phyloP scores from a whole-genome alignment of 2,329 filamentous ascomycete genomes.

The Zarea fungicola region DNA sequence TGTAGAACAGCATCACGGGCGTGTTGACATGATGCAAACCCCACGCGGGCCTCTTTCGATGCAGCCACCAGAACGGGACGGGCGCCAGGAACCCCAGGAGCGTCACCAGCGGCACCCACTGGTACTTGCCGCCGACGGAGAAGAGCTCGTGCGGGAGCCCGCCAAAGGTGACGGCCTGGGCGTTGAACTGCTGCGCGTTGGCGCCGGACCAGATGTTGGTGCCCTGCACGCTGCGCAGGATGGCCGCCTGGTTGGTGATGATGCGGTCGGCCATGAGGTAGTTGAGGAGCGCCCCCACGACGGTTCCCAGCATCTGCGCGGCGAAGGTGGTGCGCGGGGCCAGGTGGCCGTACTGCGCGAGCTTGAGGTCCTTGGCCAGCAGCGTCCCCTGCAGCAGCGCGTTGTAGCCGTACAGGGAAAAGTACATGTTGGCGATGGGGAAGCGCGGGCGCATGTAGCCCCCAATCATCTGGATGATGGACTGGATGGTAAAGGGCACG shows the following conservation, averaged over 20 bases:
- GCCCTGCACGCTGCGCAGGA: slow-evolving; percentile 34
- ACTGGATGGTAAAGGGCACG: slow-evolving; percentile 35
- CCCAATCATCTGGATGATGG: slow-evolving; percentile 40
- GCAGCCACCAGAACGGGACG: slow-evolving; percentile 33
- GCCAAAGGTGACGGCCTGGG: slow-evolving; percentile 25
- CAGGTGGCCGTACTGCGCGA: slow-evolving; percentile 29
- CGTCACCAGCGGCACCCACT: slow-evolving; percentile 18
- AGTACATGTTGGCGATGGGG: slow-evolving; percentile 40
- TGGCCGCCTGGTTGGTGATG: slow-evolving; percentile 35
- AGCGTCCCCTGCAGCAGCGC: slow-evolving; percentile 27
- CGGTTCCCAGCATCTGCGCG: slow-evolving; percentile 35
- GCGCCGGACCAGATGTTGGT: slow-evolving; percentile 41
- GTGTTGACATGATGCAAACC: slow-evolving; percentile 33
- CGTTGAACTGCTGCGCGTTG: slow-evolving; percentile 42
- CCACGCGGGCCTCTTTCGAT: slow-evolving; percentile 22
- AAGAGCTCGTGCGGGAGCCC: slow-evolving; percentile 20
- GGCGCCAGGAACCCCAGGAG: slow-evolving; percentile 30
- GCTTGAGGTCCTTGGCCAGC: slow-evolving; percentile 23
- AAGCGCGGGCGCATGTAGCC: slow-evolving; percentile 39
- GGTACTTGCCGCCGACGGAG: slow-evolving; percentile 12
- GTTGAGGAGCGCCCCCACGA: slow-evolving; percentile 39
- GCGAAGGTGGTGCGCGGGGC: slow-evolving; percentile 15
- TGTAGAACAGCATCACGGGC: slow-evolving; percentile 36
- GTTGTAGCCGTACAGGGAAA: slow-evolving; percentile 32
- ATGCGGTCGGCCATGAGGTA: slow-evolving; percentile 42